phyloP scores from a whole-genome alignment of 352 stramenopile species.

The Pythium vanterpoolii region DNA sequence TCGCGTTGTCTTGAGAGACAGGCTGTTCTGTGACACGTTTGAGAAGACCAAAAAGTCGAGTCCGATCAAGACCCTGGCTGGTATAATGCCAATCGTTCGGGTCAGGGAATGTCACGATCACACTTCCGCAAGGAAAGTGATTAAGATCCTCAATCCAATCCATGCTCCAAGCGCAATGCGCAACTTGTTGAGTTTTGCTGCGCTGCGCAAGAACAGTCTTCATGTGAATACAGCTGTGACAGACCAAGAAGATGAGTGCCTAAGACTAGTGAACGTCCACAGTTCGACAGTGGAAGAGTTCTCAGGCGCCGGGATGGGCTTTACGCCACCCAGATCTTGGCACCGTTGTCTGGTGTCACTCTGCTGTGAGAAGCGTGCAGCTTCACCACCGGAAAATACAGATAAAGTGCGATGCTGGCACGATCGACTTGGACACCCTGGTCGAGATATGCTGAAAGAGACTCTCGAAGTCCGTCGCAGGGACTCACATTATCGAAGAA shows the following conservation, averaged over 20 bases:
- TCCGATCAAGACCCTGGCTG: conserved; percentile 13
- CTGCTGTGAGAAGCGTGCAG: too few relatives aligned
- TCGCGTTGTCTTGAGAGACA: conserved; percentile 7
- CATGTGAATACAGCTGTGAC: conserved; percentile 7
- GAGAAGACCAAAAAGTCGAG: not conserved
- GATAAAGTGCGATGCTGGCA: too few relatives aligned
- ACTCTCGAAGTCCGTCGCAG: too few relatives aligned
- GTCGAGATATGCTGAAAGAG: too few relatives aligned
- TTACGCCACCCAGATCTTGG: too few relatives aligned
- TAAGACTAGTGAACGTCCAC: not conserved
- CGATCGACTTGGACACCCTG: too few relatives aligned
- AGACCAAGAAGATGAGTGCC: not conserved
- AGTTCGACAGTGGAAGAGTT: not conserved
- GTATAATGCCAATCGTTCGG: conserved; percentile 1
- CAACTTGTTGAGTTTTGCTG: conserved; percentile 10
- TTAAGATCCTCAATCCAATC: conserved; percentile 6
- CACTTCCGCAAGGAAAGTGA: conserved; percentile 6
- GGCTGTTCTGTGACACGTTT: conserved; percentile 7
- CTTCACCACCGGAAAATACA: too few relatives aligned
- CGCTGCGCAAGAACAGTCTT: conserved; percentile 5
- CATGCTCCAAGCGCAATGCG: conserved; percentile 2
- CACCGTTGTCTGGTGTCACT: too few relatives aligned
- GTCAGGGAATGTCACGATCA: not conserved
- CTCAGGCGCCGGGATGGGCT: not conserved
- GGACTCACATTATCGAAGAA: too few relatives aligned